Base-by-base conservation (phyloP, 2,329 filamentous ascomycete genomes). In the Exophiala aquamarina region DNA sequence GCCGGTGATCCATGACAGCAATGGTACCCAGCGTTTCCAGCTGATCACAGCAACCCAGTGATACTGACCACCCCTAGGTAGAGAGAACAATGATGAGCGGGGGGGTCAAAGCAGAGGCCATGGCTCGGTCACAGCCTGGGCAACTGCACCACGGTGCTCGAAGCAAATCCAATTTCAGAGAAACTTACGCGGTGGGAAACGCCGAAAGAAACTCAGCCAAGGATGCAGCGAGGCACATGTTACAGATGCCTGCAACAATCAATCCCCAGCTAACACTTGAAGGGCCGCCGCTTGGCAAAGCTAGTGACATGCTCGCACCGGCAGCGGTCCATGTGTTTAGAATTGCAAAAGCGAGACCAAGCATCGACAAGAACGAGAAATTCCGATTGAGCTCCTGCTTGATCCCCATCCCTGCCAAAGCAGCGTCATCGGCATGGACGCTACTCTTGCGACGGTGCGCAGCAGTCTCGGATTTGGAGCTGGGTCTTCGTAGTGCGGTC, bases 261-360 rank as follows among this genome's bases (percentile, higher is more conserved):
- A 85, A 66, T 42, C 68, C 87, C 86, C 87, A 91, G 48, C 91
- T 77, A 32, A 90, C 83, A 48, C 83, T 78, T 6, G 78, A 81
- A 15, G 83, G 78, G 0, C 87, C 87, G 33, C 87, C 87, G 11
- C 81, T 85, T 1, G 86, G 84, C 23, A 91, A 70, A 15, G 81
- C 79, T 4, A 84, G 69, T 3, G 73, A 76, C 36, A 83, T 64
- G 44, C 77, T 81, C 2, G 79, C 72, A 2, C 78, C 78, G 6
- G 83, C 66, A 13, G 80, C 79, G 2, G 79, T 82, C 80, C 80
- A 83, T 13, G 78, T 80, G 59, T 83, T 83, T 37, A 83, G 61
- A 55, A 83, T 83, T 10, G 80, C 79, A 61, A 83, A 83, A 4
- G 79, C 80, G 47, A 83, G 68, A 13, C 79, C 79, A 31, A 83